Base-by-base conservation (phyloP, 768 basidiomycete species). In the Crassisporium funariophilum region DNA sequence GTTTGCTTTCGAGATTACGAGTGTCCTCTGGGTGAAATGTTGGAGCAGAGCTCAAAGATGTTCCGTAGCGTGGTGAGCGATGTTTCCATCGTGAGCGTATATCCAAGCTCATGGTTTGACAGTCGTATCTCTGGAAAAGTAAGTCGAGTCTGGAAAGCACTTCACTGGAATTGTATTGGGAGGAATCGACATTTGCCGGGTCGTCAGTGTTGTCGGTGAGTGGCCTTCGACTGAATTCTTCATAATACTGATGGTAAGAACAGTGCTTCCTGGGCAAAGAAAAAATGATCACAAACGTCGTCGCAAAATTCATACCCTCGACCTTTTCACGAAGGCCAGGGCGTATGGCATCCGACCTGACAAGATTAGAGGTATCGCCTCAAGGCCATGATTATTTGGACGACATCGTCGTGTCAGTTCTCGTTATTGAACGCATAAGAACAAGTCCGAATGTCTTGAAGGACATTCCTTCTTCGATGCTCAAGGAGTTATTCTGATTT, bases 181-280 rank as follows among this genome's bases (percentile, higher is more conserved):
- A 53, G 40, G 54, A 54, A 46, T 37, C 37, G 3, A 41, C 50
- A 16, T 47, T 44, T 19, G 45, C 50, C 7, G 41, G 42, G 10
- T 41, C 46, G 22, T 53, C 54, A 11, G 31, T 24, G 15, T 40
- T 57, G 31, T 37, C 49, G 23, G 47, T 40, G 16, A 45, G 42
- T 31, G n/a, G n/a, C n/a, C n/a, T n/a, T n/a, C n/a, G n/a, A n/a
- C n/a, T n/a, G n/a, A n/a, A n/a, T n/a, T n/a, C n/a, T n/a, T n/a
- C n/a, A n/a, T n/a, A n/a, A n/a, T n/a, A n/a, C 35, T 13, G 31
- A 12, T 33, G 31, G 31, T 33, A 7, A 29, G 3, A 13, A 13
- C 43, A 74, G 71, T 74, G 75, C 47, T 76, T 70, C 44, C 60
- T 71, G 13, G 70, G 69, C 1, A 71, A 69, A 37, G 70, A 73